Base-by-base conservation (phyloP, 2,329 filamentous ascomycete species). In the Ophiostoma novo-ulmi region DNA sequence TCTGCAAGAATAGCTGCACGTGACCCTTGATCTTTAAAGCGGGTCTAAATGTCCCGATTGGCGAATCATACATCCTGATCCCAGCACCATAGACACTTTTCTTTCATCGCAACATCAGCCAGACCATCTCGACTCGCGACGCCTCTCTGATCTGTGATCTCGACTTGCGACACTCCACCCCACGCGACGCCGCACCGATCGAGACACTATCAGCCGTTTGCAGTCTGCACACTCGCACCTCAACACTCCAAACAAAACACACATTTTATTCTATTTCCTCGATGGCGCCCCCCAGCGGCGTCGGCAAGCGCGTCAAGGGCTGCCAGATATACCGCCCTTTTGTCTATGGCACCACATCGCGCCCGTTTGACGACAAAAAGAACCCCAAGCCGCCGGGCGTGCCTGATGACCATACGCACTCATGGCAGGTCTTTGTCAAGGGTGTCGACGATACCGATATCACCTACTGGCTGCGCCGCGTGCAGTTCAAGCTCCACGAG, bases 401-500 rank as follows among this genome's bases (percentile, higher is more conserved):
- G 4, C 93, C 94, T 35, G 86, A 92, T 73, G 94, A 97, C 80
- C 95, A 99, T 83, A 98, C 94, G 41, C 96, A 98, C 83, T 92
- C 91, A 73, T 99, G 95, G 95, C 89, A 91, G 77, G 92, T 98
- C 74, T 98, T 96, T 79, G 92, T 99, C 71, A 91, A 91, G 78
- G 93, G 94, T 66, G 85, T 97, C 70, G 93, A 97, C 76, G 92
- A 92, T 79, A 91, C 92, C 72, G 92, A 97, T 78, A 91, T 98
- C 75, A 93, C 92, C 38, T 95, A 97, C 80, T 99, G 95, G 93
- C 85, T 98, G 75, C 92, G 94, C 71, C 94, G 97, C 76, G 94
- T 99, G 0, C 94, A 97, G 79, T 99, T 99, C 82, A 98, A 98
- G 80, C 88, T 99, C 20, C 94, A 97, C 84, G 94, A 98, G 80